These are phyloP conservation scores for Talaromyces adpressus DNA, from an alignment of 495 filamentous ascomycete genomes.

Conservation along the genomic window DNA sequence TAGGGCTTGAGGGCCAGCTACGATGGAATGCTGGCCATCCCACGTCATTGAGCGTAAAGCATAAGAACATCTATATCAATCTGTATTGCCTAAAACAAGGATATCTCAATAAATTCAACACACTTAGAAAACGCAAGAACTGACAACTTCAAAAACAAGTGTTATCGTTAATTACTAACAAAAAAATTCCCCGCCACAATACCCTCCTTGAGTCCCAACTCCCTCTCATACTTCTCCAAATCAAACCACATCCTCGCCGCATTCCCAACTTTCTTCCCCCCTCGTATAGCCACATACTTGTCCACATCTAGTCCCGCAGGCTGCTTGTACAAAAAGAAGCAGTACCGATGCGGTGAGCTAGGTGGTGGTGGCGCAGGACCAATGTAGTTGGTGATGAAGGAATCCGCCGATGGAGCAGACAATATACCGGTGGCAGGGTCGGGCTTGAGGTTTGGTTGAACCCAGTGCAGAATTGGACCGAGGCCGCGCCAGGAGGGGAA, in stretches of 20 bases:
- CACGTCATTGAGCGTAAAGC: neutral
- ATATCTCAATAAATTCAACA: neutral
- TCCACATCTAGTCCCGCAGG: slow-evolving; percentile 38
- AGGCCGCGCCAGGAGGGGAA: slow-evolving; percentile 37
- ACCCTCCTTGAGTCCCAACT: slow-evolving; percentile 33
- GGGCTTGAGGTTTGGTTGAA: slow-evolving; percentile 36
- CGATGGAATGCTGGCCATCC: neutral
- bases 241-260: slow-evolving; percentile 42
- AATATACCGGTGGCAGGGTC: slow-evolving; percentile 5
- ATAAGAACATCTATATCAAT: neutral
- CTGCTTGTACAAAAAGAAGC: slow-evolving; percentile 52
- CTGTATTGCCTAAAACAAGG: neutral
- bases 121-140: neutral
- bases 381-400: slow-evolving; percentile 40
- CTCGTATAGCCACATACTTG: slow-evolving; percentile 31
- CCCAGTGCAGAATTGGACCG: slow-evolving; percentile 42
- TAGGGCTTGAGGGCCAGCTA: neutral
- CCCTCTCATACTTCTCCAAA: slow-evolving; percentile 40
- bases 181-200: slow-evolving; percentile 51
- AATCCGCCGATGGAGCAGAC: neutral
- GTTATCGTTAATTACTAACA: slow-evolving; percentile 21
- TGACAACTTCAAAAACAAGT: neutral
- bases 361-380: slow-evolving; percentile 43
- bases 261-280: slow-evolving; percentile 33
- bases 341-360: slow-evolving; percentile 48